A percentile compares a stretch with the other conserved stretches of the same genome.
phyloP scores from a whole-genome alignment of 352 stramenopile species.

The Phytophthora sansomeana region DNA sequence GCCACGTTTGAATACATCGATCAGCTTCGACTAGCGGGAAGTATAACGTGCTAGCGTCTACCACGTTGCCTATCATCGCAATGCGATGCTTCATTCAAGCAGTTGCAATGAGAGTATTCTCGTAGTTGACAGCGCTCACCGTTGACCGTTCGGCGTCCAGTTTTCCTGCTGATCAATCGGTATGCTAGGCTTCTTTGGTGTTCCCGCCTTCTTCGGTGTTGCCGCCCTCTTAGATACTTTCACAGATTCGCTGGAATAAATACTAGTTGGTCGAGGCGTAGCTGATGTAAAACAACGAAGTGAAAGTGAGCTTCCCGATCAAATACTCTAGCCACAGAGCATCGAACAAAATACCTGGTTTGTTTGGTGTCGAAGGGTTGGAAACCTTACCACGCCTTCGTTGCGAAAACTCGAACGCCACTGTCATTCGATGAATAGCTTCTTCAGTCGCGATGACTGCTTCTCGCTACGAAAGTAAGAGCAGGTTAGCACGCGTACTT shows the following conservation, averaged over 20 bases:
- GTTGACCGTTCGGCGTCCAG: constrained; percentile 27
- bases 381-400: constrained; percentile 17
- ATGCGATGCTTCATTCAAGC: background rate
- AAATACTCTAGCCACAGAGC: background rate
- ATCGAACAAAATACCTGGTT: constrained; percentile 22
- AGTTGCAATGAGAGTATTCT: background rate
- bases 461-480: constrained; percentile 28
- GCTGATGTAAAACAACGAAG: constrained; percentile 1
- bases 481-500: constrained; percentile 4
- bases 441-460: constrained; percentile 43
- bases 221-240: constrained; percentile 18
- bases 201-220: constrained; percentile 25
- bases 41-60: background rate
- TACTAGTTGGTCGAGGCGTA: background rate
- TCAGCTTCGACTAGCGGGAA: background rate
- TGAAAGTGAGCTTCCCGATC: constrained; percentile 3
- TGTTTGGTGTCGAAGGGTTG: constrained; percentile 29
- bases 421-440: constrained; percentile 41
- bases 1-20: constrained; percentile 12
- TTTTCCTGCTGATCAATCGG: constrained; percentile 25
- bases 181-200: constrained; percentile 24
- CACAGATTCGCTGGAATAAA: background rate
- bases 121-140: background rate
- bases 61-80: background rate
- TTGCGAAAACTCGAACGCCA: constrained; percentile 37